Percentiles rank a stretch among this genome's conserved stretches.
phyloP scores from a whole-genome alignment of 2,329 filamentous ascomycete species.

The Monosporascus sp. region DNA sequence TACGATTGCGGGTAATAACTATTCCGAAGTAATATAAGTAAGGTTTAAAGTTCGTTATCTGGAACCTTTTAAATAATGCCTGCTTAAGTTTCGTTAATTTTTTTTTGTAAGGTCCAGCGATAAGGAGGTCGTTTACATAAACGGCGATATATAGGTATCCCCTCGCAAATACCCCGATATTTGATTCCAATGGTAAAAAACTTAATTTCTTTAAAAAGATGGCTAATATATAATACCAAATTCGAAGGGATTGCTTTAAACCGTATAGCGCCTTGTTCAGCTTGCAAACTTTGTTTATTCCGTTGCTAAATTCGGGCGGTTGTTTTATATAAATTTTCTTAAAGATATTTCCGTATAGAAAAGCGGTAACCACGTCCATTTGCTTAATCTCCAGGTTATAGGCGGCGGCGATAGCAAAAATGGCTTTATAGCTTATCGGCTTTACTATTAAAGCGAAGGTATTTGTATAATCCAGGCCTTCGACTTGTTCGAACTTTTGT shows the following conservation, averaged over 20 bases:
- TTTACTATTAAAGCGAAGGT: conserved; percentile 4
- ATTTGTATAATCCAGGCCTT: neutral
- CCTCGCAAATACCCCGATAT: no score
- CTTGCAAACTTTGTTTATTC: neutral
- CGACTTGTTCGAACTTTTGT: neutral
- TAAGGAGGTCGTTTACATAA: conserved; percentile 7
- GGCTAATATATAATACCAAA: conserved; percentile 6
- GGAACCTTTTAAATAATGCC: conserved; percentile 3
- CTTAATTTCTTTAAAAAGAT: conserved; percentile 1
- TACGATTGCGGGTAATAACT: neutral
- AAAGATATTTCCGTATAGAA: no score
- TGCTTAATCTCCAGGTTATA: conserved; percentile 7
- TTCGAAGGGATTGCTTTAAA: no score
- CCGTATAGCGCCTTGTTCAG: no score
- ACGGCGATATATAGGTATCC: neutral
- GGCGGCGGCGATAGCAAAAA: conserved; percentile 1
- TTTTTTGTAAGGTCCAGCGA: conserved; percentile 1
- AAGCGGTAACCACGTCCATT: neutral
- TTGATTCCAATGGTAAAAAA: neutral
- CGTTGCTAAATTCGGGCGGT: conserved; percentile 2
- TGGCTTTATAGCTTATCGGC: neutral
- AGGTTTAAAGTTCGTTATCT: conserved; percentile 5
- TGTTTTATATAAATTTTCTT: conserved; percentile 4
- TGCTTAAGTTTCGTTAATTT: conserved; percentile 6
- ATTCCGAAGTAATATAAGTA: conserved; percentile 7